Evolutionary conservation across 768 basidiomycete species (phyloP).

Genomic region (Leccinum uliginosum): DNA sequence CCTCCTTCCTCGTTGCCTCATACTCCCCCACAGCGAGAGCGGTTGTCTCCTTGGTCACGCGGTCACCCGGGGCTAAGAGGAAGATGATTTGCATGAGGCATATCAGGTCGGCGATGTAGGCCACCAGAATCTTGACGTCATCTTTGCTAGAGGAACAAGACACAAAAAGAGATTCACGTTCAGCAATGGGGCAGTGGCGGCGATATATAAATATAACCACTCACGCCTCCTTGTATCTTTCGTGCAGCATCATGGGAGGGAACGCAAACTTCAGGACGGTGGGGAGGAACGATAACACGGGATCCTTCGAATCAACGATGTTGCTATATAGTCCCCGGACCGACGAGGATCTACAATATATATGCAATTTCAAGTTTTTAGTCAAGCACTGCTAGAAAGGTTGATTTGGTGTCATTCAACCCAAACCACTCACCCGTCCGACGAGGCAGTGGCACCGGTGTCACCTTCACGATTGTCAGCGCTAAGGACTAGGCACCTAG

Average conservation of each 20-base stretch:
- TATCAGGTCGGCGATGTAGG: conserved; percentile 11
- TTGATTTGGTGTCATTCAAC: not conserved
- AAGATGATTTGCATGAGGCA: conserved; percentile 15
- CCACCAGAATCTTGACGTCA: conserved; percentile 10
- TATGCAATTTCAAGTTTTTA: not conserved
- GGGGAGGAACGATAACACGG: not conserved
- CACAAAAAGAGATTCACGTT: not conserved
- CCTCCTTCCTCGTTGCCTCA: not conserved
- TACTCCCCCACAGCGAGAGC: not conserved
- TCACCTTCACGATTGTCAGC: not conserved
- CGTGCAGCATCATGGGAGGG: not conserved
- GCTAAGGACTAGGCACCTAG: not conserved
- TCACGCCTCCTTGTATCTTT: conserved; percentile 6
- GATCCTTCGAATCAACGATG: not conserved
- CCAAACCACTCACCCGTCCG: not conserved
- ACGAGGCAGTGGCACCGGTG: not conserved
- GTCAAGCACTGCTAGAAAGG: not conserved
- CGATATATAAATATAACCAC: not conserved
- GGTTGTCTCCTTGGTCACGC: not conserved
- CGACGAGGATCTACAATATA: conserved; percentile 1
- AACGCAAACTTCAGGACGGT: not conserved
- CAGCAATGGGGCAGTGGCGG: not conserved
- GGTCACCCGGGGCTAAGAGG: not conserved
- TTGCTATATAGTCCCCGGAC: not conserved
- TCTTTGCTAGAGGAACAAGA: not conserved